Evolutionary conservation across 768 basidiomycete genomes (phyloP), one percentile per base, ranked within the genome.

Genomic region (Tulasnella sp.): DNA sequence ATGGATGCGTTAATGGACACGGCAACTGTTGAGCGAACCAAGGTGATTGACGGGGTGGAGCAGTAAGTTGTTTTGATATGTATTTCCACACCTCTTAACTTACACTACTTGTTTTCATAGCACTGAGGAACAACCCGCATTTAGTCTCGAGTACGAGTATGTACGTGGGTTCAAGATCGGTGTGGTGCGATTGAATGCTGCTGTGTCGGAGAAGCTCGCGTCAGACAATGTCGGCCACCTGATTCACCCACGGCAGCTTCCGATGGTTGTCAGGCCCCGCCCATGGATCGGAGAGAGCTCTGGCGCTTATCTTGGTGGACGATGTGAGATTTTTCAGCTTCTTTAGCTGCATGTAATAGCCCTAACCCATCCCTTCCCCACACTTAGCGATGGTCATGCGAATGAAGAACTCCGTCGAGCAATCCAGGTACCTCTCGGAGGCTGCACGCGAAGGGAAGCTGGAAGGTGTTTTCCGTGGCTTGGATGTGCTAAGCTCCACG

Each of bases 121-220:
- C 41, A 73, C 78, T 29, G 92, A 96, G 70, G 73, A 75, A 19
- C 94, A 97, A 65, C 88, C 88, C 0, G 95, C 94, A 1, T 93
- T 98, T 73, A 83, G 82, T 56, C 93, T 96, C 67, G 78, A 82
- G 1, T 96, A 96, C 68, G 94, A 97, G 70, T 95, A 93, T 68
- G 69, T 85, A n/a, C 81, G 88, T n/a, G 93, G 95, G 0, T 84
- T 84, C 63, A 95, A 92, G 69, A 78, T 96, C n/a, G 95, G 95
- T 27, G 81, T 97, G 21, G 84, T 98, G 69, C 83, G 83, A 68
- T 72, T 95, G 61, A 95, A 97, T 70, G 83, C 85, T 0, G 81
- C 77, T 3, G 85, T 98, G 4, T 75, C 84, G 2, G 82, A 86
- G 13, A 80, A 86, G 2, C 74, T 98, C 56, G 82, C 88, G 2